Percentiles rank a stretch among this genome's conserved stretches.
These are phyloP conservation scores for Xylogone sp. DNA, from an alignment of 2,329 filamentous ascomycete species.

Conservation along the genomic window DNA sequence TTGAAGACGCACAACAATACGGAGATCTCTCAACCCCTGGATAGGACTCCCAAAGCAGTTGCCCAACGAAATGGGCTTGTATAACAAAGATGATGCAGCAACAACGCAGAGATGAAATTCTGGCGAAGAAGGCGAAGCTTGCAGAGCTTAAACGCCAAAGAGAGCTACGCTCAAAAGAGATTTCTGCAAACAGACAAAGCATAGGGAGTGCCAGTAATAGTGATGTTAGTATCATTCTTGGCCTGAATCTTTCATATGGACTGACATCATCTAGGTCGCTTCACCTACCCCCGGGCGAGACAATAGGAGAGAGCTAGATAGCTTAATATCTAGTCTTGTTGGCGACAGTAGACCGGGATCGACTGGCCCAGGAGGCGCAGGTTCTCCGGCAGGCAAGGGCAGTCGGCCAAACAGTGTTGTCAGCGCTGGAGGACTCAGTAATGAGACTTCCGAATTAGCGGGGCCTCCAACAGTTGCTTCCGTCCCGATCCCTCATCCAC, in stretches of 20 bases:
- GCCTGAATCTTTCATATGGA: constrained; percentile 25
- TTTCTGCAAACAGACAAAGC: constrained; percentile 65
- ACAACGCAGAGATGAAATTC: constrained; percentile 88
- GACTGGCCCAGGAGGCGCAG: constrained; percentile 57
- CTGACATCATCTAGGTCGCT: constrained; percentile 57
- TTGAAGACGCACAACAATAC: not conserved
- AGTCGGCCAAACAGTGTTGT: constrained; percentile 85
- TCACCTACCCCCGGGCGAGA: constrained; percentile 69
- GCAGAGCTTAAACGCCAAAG: constrained; percentile 92
- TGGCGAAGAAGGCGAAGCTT: constrained; percentile 95
- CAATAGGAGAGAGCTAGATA: constrained; percentile 74
- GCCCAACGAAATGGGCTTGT: constrained; percentile 22
- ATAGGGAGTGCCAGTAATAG: constrained; percentile 61
- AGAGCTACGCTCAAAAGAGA: constrained; percentile 76
- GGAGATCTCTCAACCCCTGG: not conserved
- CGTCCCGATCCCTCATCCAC: constrained; percentile 30
- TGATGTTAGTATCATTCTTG: constrained; percentile 56
- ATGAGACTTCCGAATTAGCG: constrained; percentile 61
- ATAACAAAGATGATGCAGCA: constrained; percentile 53
- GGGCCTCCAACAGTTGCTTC: constrained; percentile 40
- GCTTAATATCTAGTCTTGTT: constrained; percentile 78
- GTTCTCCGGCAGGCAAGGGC: constrained; percentile 62
- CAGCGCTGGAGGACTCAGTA: constrained; percentile 77
- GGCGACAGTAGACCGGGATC: constrained; percentile 72
- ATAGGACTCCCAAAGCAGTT: not conserved